Evolutionary conservation across 495 filamentous ascomycete genomes (phyloP).

Genomic region (Hypoxylon fragiforme): DNA sequence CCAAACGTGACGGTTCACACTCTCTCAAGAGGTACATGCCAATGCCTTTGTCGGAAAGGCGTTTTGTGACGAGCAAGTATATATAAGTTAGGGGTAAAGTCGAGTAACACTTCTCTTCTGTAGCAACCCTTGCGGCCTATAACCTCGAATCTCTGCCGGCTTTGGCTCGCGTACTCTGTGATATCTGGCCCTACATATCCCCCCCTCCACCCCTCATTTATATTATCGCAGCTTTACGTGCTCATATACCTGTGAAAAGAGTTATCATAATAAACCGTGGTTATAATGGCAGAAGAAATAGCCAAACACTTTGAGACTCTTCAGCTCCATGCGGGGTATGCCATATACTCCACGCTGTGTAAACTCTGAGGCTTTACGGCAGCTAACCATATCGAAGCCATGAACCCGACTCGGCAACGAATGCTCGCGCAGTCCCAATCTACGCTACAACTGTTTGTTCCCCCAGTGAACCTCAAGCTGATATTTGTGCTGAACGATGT

Average conservation of each 20-base stretch:
- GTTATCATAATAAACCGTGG: not conserved
- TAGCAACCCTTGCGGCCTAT: slow-evolving; percentile 9
- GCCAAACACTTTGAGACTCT: slow-evolving; percentile 82
- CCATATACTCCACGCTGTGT: slow-evolving; percentile 7
- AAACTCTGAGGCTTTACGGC: slow-evolving; percentile 6
- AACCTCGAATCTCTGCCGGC: slow-evolving; percentile 2
- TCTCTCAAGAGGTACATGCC: slow-evolving; percentile 4
- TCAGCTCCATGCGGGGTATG: slow-evolving; percentile 93
- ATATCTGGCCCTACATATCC: slow-evolving; percentile 8
- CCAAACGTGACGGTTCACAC: slow-evolving; percentile 12
- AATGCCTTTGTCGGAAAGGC: slow-evolving; percentile 11
- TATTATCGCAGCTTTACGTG: too few relatives aligned
- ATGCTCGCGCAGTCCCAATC: slow-evolving; percentile 91
- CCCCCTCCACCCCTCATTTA: not conserved
- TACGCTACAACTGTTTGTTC: slow-evolving; percentile 82
- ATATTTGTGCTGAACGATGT: not conserved
- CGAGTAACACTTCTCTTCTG: slow-evolving; percentile 7
- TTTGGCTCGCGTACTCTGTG: not conserved
- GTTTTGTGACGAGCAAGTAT: slow-evolving; percentile 4
- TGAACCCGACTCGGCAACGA: slow-evolving; percentile 80
- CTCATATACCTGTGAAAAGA: too few relatives aligned
- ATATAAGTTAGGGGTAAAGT: slow-evolving; percentile 17
- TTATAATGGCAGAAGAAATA: slow-evolving; percentile 39
- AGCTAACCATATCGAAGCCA: slow-evolving; percentile 58
- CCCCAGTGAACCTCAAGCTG: not conserved